These are phyloP conservation scores for Pleurotus tuber-regium DNA, from an alignment of 768 basidiomycete species.

Conservation along the genomic window DNA sequence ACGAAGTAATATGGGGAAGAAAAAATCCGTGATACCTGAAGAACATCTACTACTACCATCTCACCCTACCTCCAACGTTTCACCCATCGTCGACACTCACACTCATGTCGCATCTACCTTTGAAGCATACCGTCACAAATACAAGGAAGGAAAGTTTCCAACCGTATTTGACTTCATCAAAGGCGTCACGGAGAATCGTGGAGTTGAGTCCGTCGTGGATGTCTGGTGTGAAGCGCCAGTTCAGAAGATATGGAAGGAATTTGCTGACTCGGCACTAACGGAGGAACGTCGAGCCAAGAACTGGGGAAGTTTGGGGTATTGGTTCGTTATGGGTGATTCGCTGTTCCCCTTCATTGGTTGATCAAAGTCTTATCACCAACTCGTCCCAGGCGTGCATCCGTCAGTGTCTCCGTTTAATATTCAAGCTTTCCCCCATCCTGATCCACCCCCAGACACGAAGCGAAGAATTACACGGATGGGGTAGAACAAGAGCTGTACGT, in stretches of 20 bases:
- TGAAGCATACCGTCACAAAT: constrained; percentile 56
- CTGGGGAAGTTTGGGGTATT: constrained; percentile 75
- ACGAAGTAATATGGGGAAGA: constrained; percentile 33
- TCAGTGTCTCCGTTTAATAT: constrained; percentile 30
- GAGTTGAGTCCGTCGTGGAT: constrained; percentile 70
- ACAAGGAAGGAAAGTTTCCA: constrained; percentile 50
- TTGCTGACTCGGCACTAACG: constrained; percentile 68
- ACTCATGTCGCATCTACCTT: constrained; percentile 81
- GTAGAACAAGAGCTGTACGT: constrained; percentile 70
- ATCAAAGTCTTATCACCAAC: no score
- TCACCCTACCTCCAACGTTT: constrained; percentile 27
- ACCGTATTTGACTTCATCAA: constrained; percentile 71
- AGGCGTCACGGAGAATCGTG: constrained; percentile 53
- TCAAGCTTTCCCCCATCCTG: background rate
- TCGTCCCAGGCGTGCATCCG: constrained; percentile 77
- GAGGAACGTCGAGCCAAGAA: constrained; percentile 41
- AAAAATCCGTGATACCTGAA: constrained; percentile 35
- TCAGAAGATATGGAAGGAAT: constrained; percentile 56
- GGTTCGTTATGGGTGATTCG: constrained; percentile 76
- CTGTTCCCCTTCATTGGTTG: background rate
- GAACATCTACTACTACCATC: constrained; percentile 35
- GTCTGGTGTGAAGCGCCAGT: constrained; percentile 90
- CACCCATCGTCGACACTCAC: constrained; percentile 76
- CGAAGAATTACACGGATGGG: constrained; percentile 61
- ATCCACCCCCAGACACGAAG: constrained; percentile 56